A percentile compares a stretch with the other conserved stretches of the same genome.
phyloP scores from a whole-genome alignment of 2,329 filamentous ascomycete species.

The Rachicladosporium sp. region DNA sequence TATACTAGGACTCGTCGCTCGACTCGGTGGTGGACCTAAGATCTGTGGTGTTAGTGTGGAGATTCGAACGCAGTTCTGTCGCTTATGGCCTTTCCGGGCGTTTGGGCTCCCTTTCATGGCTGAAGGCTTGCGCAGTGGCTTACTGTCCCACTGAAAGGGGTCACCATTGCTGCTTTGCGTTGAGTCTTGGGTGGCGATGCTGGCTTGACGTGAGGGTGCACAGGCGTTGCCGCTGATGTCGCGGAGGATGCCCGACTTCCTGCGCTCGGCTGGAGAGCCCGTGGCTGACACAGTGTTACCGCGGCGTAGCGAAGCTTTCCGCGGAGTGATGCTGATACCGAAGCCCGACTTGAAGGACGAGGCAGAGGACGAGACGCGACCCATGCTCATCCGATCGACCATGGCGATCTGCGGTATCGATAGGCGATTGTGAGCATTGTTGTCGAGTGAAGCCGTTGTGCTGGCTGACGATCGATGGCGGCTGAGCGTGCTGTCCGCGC shows the following conservation, averaged over 20 bases:
- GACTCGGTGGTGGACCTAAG: constrained; percentile 25
- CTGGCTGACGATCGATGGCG: constrained; percentile 12
- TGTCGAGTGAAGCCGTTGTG: constrained; percentile 14
- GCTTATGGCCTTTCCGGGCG: constrained; percentile 30
- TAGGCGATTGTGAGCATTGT: constrained; percentile 14
- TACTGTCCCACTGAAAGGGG: constrained; percentile 33
- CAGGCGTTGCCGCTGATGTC: constrained; percentile 22
- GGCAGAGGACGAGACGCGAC: constrained; percentile 22
- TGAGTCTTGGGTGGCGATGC: constrained; percentile 26
- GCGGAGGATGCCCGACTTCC: constrained; percentile 18
- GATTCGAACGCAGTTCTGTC: constrained; percentile 35
- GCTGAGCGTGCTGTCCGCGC: constrained; percentile 11
- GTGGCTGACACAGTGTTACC: constrained; percentile 24
- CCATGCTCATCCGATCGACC: constrained; percentile 24
- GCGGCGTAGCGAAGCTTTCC: constrained; percentile 13
- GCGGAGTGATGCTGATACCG: constrained; percentile 23
- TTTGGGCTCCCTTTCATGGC: constrained; percentile 33
- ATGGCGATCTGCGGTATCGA: constrained; percentile 22
- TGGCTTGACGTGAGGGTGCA: constrained; percentile 26
- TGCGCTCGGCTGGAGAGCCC: constrained; percentile 29
- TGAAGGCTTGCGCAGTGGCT: constrained; percentile 28
- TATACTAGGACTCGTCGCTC: constrained; percentile 23
- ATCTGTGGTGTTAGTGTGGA: constrained; percentile 30
- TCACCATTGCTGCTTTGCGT: constrained; percentile 34
- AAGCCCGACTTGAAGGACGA: constrained; percentile 11